Base-by-base conservation (phyloP, 805 yeast genomes). In the Novakomyces olei region DNA sequence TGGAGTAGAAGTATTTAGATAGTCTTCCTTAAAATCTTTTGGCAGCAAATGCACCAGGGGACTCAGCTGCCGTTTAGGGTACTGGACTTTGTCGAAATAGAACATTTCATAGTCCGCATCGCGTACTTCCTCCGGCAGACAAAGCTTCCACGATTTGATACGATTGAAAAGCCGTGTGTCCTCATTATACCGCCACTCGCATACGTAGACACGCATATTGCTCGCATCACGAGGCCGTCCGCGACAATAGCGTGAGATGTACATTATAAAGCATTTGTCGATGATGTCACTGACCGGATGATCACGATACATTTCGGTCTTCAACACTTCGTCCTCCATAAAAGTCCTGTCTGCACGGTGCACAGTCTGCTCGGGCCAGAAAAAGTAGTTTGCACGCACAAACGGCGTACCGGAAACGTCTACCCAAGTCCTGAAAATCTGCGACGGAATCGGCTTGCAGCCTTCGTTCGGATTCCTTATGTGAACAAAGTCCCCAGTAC, bases 81-180 rank as follows among this genome's bases (percentile, higher is more conserved):
- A 81, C 25, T 68, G 67, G 15, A 76, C 69, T 22, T 77, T 75
- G 46, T 83, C 95, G 45, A 78, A 85, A 34, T 55, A 44, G 30
- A 51, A 57, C 61, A 57, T 57, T 12, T 53, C 51, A 38, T 58
- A 58, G 40, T 57, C 63, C 35, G 61, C 59, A 41, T 76, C 81
- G 45, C 96, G 69, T 30, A 85, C 76, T 52, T 85, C 96, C 53
- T 88, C 96, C 0, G 98, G 98, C 42, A 88, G 63, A 59, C 96
- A 88, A 5, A 95, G 95, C 53, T 80, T 85, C 98, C 98, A 88
- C 2, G 98, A 85, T 48, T 96, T 67, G 45, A 88, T 88, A 49
- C 85, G 76, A 54, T 85, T 88, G 61, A 88, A 88, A 19, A 72
- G 72, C 51, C 79, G 78, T 45, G 79, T 92, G 35, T 68, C 63